Base-by-base conservation (phyloP, 2,329 filamentous ascomycete species). In the Hymenoscyphus occultus region DNA sequence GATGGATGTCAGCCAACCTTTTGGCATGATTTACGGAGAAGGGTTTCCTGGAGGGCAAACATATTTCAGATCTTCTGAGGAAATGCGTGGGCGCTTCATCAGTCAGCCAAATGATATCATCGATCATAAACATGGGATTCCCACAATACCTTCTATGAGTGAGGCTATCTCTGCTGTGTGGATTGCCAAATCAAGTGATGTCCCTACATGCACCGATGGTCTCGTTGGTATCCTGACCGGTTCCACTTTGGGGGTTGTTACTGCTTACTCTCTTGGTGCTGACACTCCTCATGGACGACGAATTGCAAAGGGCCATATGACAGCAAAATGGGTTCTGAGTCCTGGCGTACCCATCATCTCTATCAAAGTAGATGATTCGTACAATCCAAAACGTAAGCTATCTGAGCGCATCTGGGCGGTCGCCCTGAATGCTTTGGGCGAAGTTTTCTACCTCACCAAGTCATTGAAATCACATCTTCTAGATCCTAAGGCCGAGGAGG, bases 281-380 rank as follows among this genome's bases (percentile, higher is more conserved):
- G 73, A 76, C 56, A 84, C 73, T 80, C 80, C 60, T 76, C 85
- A 31, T 86, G 89, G 60, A 80, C 86, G 61, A 82, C 86, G 62
- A 84, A 89, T 64, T 86, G 89, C 83, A 45, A 86, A 86, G 51
- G 93, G 93, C 3, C 90, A 96, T 72, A 84, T 95, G 69, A 96
- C 92, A 48, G 91, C 91, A 40, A 90, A 90, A 70, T 98, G 94
- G 94, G 88, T 92, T 10, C 81, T 98, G 13, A 93, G 92, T 73
- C 95, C 95, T 2, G 95, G 95, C 51, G 93, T 98, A 2, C 95
- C 95, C 0, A 95, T 99, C 67, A 84, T 97, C 62, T 86, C 87
- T 0, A 86, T 99, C 66, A 86, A 86, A 56, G 85, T 97, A 6
- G 95, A 99, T 72, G 93, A 97, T 35, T 86, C 86, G 61, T 95